phyloP scores from a whole-genome alignment of 805 yeast species.

The Tanozyma kutaoensis region DNA sequence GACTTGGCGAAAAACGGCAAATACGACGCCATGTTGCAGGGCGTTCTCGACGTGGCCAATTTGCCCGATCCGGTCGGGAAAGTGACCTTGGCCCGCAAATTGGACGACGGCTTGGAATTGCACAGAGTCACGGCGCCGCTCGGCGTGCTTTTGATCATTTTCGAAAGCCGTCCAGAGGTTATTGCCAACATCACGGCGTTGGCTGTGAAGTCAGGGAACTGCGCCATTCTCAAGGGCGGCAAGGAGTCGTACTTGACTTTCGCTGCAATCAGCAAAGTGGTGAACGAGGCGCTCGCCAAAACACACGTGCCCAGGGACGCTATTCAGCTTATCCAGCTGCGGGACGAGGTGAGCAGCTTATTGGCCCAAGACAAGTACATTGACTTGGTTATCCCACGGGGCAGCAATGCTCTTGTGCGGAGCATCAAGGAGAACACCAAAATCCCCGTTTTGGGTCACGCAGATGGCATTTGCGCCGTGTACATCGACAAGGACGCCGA shows the following conservation, averaged over 20 bases:
- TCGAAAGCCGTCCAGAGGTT: constrained; percentile 96
- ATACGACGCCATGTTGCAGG: constrained; percentile 89
- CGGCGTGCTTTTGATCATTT: constrained; percentile 84
- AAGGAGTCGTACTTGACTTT: constrained; percentile 85
- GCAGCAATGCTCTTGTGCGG: constrained; percentile 87
- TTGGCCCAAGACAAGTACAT: constrained; percentile 78
- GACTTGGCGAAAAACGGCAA: constrained; percentile 76
- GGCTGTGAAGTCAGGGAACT: constrained; percentile 92
- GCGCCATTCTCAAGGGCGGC: constrained; percentile 96
- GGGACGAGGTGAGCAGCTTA: constrained; percentile 81
- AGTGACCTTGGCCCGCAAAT: constrained; percentile 63
- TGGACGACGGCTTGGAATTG: constrained; percentile 82
- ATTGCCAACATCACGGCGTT: constrained; percentile 94
- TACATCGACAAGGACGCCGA: constrained; percentile 74
- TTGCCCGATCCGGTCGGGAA: constrained; percentile 91
- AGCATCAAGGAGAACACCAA: constrained; percentile 78
- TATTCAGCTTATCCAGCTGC: constrained; percentile 74
- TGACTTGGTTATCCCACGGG: constrained; percentile 94
- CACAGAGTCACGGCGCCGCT: constrained; percentile 86
- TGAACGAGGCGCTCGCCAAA: constrained; percentile 42
- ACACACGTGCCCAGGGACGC: constrained; percentile 74
- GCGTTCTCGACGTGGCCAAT: constrained; percentile 80
- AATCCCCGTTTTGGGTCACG: constrained; percentile 96
- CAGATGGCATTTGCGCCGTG: constrained; percentile 93
- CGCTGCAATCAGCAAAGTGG: constrained; percentile 62